A percentile compares a stretch with the other conserved stretches of the same genome.
Conservation (phyloP, 2,329 filamentous ascomycete genomes). For the Phyllosticta capitalensis region DNA sequence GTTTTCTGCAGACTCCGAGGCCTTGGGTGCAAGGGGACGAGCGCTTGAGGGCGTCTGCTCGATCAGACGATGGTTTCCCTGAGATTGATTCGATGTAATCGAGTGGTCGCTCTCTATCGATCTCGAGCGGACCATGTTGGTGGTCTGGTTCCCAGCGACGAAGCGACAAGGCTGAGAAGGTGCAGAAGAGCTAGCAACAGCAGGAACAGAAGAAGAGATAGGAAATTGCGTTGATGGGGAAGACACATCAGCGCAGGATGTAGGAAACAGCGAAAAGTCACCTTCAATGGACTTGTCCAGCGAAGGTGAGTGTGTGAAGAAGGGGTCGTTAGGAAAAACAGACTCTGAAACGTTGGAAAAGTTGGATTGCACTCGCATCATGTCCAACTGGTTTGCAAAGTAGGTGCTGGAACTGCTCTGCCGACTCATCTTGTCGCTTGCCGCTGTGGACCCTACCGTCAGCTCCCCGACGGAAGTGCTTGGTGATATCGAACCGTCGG, state of each 20-base stretch:
- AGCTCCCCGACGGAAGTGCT: slow-evolving; percentile 28
- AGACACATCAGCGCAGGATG: slow-evolving; percentile 16
- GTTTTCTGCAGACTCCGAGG: slow-evolving; percentile 16
- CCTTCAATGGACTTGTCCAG: slow-evolving; percentile 11
- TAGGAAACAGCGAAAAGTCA: slow-evolving; percentile 10
- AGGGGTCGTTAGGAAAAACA: slow-evolving; percentile 23
- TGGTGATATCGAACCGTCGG: slow-evolving; percentile 26
- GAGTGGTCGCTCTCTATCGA: slow-evolving; percentile 28
- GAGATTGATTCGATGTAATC: background rate
- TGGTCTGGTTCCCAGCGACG: background rate
- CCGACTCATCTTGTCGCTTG: slow-evolving; percentile 35
- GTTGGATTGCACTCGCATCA: slow-evolving; percentile 36
- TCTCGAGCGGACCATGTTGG: slow-evolving; percentile 4
- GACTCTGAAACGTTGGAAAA: slow-evolving; percentile 26
- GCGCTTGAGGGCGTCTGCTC: slow-evolving; percentile 40
- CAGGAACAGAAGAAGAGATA: slow-evolving; percentile 26
- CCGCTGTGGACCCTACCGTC: slow-evolving; percentile 27
- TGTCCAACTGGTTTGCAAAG: slow-evolving; percentile 32
- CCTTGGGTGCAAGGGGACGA: slow-evolving; percentile 43
- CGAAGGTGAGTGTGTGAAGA: slow-evolving; percentile 13
- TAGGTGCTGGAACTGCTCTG: slow-evolving; percentile 34
- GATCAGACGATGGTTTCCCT: slow-evolving; percentile 37
- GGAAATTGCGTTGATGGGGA: slow-evolving; percentile 10
- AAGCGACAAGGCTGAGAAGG: slow-evolving; percentile 5
- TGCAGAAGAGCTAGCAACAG: slow-evolving; percentile 17